Evolutionary conservation across 176 grass and related monocot genomes (phyloP).

Genomic region (Carex myosuroides): DNA sequence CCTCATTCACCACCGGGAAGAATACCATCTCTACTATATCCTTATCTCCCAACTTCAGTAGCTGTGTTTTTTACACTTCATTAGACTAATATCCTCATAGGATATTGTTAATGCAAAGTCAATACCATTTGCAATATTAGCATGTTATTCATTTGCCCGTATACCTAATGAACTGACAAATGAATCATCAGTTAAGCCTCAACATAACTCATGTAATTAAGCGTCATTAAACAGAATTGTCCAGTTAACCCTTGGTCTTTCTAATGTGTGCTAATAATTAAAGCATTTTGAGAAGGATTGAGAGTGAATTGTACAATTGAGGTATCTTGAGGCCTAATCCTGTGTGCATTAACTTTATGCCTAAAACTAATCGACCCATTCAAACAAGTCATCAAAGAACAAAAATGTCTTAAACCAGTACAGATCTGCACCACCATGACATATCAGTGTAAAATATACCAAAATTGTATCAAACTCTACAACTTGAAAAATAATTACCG

Average conservation of each 20-base stretch:
- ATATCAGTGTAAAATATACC: background rate
- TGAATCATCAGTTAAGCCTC: background rate
- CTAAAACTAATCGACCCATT: background rate
- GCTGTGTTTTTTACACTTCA: constrained; percentile 29
- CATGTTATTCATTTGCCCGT: background rate
- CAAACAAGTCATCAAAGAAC: background rate
- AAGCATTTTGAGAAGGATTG: background rate
- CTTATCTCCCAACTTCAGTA: constrained; percentile 72
- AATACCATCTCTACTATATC: constrained; percentile 89
- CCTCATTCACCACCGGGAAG: constrained; percentile 82
- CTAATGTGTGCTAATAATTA: background rate
- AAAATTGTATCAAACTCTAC: background rate
- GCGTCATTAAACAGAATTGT: background rate
- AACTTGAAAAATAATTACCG: constrained; percentile 49
- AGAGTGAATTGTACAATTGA: background rate
- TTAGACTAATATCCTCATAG: background rate
- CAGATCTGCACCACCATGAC: background rate
- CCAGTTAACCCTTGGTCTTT: background rate
- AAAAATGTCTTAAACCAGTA: background rate
- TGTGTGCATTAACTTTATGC: background rate
- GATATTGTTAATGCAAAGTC: background rate
- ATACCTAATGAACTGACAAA: background rate
- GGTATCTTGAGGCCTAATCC: background rate
- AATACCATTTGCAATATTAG: background rate
- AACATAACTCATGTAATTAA: background rate